Evolutionary conservation across 257 asterid genomes (phyloP), one percentile per base, ranked within the genome.

Genomic region (Oldenlandia corymbosa): DNA sequence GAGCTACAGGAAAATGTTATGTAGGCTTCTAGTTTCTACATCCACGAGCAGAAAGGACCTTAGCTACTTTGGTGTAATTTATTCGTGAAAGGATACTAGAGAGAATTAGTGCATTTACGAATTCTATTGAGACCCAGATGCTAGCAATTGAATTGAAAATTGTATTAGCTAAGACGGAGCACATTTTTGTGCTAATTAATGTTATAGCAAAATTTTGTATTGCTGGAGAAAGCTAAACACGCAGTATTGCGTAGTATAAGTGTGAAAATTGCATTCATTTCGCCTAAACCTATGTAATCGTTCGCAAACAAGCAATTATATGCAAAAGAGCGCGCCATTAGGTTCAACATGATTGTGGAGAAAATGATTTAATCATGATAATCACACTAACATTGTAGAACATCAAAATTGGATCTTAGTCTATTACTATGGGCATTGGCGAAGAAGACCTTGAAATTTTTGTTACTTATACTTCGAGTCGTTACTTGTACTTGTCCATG

Each of bases 401-500:
- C n/a, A n/a, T n/a, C n/a, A n/a, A n/a, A n/a, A n/a, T n/a, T n/a
- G n/a, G n/a, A n/a, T n/a, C n/a, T n/a, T n/a, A n/a, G n/a, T n/a
- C 7, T 5, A 17, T 18, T 27, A 24, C 12, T 26, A 17, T 16
- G 30, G 45, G 48, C 58, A 8, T 11, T 13, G 41, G 49, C 18
- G 16, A 23, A 18, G 12, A 21, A 14, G 5, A 42, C 18, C 48
- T 11, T 42, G 48, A n/a, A n/a, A n/a, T n/a, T n/a, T n/a, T n/a
- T n/a, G n/a, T n/a, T n/a, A n/a, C n/a, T n/a, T n/a, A n/a, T 34
- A 34, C 39, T 34, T n/a, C n/a, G n/a, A n/a, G n/a, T n/a, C n/a
- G 23, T 67, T 74, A 90, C 81, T 87, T 93, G 84, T 90, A 93
- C 75, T 93, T 93, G 9, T 90, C 97, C 97, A 90, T 93, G 68